Evolutionary conservation across 345 rosid genomes (phyloP), one percentile per base, ranked within the genome.

Genomic region (Iberis pinnata): DNA sequence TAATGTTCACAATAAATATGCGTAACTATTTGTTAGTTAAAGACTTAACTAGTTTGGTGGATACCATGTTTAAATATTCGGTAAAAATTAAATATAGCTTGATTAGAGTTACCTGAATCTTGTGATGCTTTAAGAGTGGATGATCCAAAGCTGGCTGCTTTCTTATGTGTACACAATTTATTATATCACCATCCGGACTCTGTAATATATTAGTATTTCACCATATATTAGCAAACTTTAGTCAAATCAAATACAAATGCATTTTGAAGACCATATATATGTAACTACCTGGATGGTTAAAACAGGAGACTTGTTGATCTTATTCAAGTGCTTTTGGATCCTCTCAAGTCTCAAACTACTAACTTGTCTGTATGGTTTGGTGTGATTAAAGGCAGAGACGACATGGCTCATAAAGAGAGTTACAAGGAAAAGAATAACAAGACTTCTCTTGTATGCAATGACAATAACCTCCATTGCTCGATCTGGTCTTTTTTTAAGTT

Each of bases 111-210:
- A 93, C 99, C 95, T 86, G 95, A 72, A 88, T 93, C 88, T 83
- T 88, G 78, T 93, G 99, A 68, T 80, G 80, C 73, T 79, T 81
- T 18, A 88, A 74, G 53, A 78, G 83, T 20, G 99, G 99, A 49
- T 93, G 99, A 73, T 93, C 97, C 66, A 93, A 73, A 71, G 89
- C 94, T 50, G 97, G 97, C 43, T 93, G 99, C 55, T 72, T 76
- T 73, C 80, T 75, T 63, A 76, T 83, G 70, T 60, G 89, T 51
- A 93, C 82, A 71, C 99, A 93, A 27, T 93, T 97, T 61, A 93
- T 81, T 37, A 75, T 59, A 76, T 93, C 99, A 49, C 97, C 99
- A 74, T 93, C 98, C 36, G 81, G 83, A 56, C 89, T 82, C 80
- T 76, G 72, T 13, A 51, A 22, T 31, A 50, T 9, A 40, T 49